Base-by-base conservation (phyloP, 2,329 filamentous ascomycete species). In the Claviceps sp. region DNA sequence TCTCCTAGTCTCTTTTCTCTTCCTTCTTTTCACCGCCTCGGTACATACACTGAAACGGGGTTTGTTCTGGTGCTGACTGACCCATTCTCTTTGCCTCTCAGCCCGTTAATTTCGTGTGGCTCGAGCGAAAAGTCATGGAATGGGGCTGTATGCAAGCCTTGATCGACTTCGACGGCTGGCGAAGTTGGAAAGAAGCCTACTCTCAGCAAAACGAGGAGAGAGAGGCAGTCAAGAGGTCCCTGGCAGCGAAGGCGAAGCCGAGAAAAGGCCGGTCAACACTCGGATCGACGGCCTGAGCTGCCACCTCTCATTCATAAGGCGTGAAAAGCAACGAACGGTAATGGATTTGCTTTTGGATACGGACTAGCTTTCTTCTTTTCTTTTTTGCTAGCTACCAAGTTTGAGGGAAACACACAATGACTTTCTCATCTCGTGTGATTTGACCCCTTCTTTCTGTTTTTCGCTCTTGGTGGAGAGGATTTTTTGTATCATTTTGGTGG, bases 111-210 rank as follows among this genome's bases (percentile, higher is more conserved):
- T 96, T 96, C 64, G 86, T 94, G 54, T 98, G 91, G 90, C 79
- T 98, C 26, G 89, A 96, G 67, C 82, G 91, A 53, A 98, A 98
- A 68, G 90, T 97, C 60, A 96, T 94, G 71, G 93, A 98, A 74
- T 98, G 93, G 93, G 93, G 93, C 52, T 97, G 93, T 72, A 98
- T 98, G 93, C 93, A 97, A 72, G 93, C 93, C 9, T 77, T 98
- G 24, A 97, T 98, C 62, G 93, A 98, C 71, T 97, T 93, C 65
- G 91, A 97, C 65, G 93, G 93, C 55, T 98, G 93, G 93, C 81
- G 90, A 52, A 89, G 89, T 67, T 98, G 93, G 93, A 95, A 95
- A 67, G 87, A 93, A 62, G 53, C 50, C 20, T 91, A 87, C 63
- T 73, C 72, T 8, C 71, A 74, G 53, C 71, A 73, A 54, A 65